Base-by-base conservation (phyloP, 345 rosid species). In the Microthlaspi erraticum region DNA sequence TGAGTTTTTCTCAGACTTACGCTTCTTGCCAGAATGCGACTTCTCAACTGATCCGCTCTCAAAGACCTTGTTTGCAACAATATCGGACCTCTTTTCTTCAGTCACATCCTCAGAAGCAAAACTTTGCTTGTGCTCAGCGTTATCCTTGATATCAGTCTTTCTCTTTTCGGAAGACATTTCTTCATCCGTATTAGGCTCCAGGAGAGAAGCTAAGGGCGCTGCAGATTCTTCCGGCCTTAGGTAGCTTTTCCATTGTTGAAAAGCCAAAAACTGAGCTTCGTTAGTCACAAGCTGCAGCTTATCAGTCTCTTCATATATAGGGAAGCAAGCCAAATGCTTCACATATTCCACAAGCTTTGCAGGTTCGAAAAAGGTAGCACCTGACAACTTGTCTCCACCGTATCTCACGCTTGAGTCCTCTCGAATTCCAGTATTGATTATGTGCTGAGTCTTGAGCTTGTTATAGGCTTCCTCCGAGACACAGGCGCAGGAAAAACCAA, bases 401-500 rank as follows among this genome's bases (percentile, higher is more conserved):
- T 53, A 72, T 44, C 64, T 80, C 16, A 70, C 45, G 7, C 83
- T 33, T 0, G 61, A 77, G 18, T 81, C 85, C 75, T 84, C 78
- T 68, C 45, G 64, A 44, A 81, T 64, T 43, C 90, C 90, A 44
- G 83, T 64, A 76, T 83, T 87, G 43, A 73, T 75, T 65, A 82
- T 75, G 7, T 52, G 60, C 79, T 87, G 93, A 51, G 76, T 63
- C 54, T 72, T 68, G 61, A 89, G 60, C 70, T 55, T 61, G 20
- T 51, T 60, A 38, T 62, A 80, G 10, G 73, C 78, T 59, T 81
- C 79, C 59, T 77, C 65, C 0, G 89, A 75, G 58, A 86, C 38
- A 64, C 98, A 91, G 49, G 63, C 17, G 60, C 98, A 92, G 46
- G 90, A 76, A 34, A 92, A 74, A 60, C 85, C 90, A 38, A 66